Evolutionary conservation across 176 grass and related monocot species (phyloP), one percentile per base, ranked within the genome.

Genomic region (Aegilops tauschii): DNA sequence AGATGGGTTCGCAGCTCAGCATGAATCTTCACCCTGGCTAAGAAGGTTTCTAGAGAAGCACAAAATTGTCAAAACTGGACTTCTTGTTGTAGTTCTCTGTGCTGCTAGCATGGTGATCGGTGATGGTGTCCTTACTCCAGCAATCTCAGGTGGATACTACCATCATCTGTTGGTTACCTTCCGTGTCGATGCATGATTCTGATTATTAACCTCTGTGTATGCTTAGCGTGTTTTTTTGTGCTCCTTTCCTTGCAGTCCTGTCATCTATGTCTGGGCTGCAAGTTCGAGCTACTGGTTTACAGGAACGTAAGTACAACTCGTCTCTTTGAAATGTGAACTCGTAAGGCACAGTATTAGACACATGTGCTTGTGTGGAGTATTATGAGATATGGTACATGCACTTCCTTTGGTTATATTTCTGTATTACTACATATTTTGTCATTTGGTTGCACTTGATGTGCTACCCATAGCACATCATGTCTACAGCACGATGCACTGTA

Each of bases 261-360:
- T 99, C 97, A 65, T 96, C 97, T 65, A 93, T 99, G 82, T 99
- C 94, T 93, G 97, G 97, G 73, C 86, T 99, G 72, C 89, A 96
- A 88, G 89, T 93, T 82, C 90, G 83, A 84, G 89, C 92, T 67
- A 91, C 82, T 77, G 28, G 77, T 70, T 92, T 99, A 85, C 78
- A 75, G 17, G 80, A 93, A 82, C 67, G 97, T 99, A 93, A 93
- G 88, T 90, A 87, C 8, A 87, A 56, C 30, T 65, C 67, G 54
- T 80, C 18, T 63, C 5, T 71, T 12, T 75, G 30, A 81, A 80
- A 12, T 77, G 73, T 80, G 49, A 78, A 80, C 52, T 84, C 30
- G 50, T 52, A 83, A 66, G 27, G 72, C 59, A 44, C 35, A 54
- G 49, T 54, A 54, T 45, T 61, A 35, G 35, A 67, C 45, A 29